A percentile compares a stretch with the other conserved stretches of the same genome.
Evolutionary conservation across 2,329 filamentous ascomycete genomes (phyloP).

Genomic region (Decorospora gaudefroyi): DNA sequence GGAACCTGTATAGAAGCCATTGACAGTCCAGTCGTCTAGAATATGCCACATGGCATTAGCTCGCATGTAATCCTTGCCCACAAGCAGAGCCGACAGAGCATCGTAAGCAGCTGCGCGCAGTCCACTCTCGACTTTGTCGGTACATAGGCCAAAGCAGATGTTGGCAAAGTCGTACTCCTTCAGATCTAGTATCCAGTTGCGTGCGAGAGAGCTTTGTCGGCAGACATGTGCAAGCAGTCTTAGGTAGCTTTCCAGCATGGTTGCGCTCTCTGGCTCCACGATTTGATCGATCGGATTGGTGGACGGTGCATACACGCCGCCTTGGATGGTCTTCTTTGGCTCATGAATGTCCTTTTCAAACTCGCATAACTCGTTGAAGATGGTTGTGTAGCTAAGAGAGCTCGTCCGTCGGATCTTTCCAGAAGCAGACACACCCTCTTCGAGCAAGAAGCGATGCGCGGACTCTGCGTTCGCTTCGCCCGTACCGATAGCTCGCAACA

Average conservation of each 20-base stretch:
- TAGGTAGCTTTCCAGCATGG: conserved; percentile 95
- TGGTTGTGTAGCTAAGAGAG: conserved; percentile 89
- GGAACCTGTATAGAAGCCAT: conserved; percentile 41
- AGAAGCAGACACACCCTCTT: conserved; percentile 71
- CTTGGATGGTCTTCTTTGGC: conserved; percentile 64
- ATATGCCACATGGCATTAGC: conserved; percentile 77
- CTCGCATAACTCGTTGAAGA: conserved; percentile 85
- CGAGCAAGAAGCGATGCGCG: conserved; percentile 86
- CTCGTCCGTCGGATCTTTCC: conserved; percentile 80
- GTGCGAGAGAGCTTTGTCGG: conserved; percentile 70
- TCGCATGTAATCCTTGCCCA: conserved; percentile 69
- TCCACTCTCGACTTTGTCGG: conserved; percentile 73
- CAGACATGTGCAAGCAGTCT: conserved; percentile 83
- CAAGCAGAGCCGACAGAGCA: conserved; percentile 74
- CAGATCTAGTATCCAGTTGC: conserved; percentile 72
- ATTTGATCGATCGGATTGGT: conserved; percentile 55
- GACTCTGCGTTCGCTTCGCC: conserved; percentile 80
- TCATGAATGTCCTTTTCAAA: conserved; percentile 80
- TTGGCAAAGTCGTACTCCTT: conserved; percentile 71
- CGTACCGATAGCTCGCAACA: conserved; percentile 85
- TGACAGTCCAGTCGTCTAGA: conserved; percentile 74
- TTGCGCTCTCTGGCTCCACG: conserved; percentile 90
- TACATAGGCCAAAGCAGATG: conserved; percentile 77
- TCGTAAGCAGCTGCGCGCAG: conserved; percentile 84
- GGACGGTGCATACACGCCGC: conserved; percentile 57